Conservation (phyloP, 1,284 basidiomycete genomes). For the Tilletia horrida region DNA sequence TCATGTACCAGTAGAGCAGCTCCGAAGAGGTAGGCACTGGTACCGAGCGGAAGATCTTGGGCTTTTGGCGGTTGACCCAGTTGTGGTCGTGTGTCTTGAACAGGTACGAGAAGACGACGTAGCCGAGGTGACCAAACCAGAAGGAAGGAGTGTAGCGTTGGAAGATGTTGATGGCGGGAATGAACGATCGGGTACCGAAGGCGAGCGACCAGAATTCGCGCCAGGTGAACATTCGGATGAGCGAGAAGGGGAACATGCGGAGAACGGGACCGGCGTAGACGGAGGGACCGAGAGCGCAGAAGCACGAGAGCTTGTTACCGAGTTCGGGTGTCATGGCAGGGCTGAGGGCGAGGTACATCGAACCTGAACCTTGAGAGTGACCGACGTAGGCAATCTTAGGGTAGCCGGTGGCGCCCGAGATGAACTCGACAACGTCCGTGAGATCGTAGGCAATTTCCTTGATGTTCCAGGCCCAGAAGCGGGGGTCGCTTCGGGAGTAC, state of each 20-base stretch:
- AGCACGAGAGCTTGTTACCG: slow-evolving; percentile 47
- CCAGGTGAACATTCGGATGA: slow-evolving; percentile 47
- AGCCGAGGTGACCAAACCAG: slow-evolving; percentile 51
- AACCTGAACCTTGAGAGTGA: slow-evolving; percentile 52
- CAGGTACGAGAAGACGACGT: slow-evolving; percentile 50
- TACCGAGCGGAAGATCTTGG: slow-evolving; percentile 52
- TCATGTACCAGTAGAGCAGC: slow-evolving; percentile 54
- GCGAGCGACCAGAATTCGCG: slow-evolving; percentile 50
- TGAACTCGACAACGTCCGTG: slow-evolving; percentile 49
- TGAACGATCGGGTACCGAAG: slow-evolving; percentile 51
- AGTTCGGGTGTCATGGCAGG: slow-evolving; percentile 49
- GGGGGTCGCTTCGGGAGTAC: slow-evolving; percentile 46
- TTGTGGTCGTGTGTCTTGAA: slow-evolving; percentile 54
- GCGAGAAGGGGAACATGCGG: slow-evolving; percentile 49
- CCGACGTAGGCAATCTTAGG: slow-evolving; percentile 50
- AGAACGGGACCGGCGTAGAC: slow-evolving; percentile 52
- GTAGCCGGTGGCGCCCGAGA: slow-evolving; percentile 43
- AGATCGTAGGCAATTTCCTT: slow-evolving; percentile 53
- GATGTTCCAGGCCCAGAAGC: slow-evolving; percentile 55
- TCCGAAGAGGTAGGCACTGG: slow-evolving; percentile 49
- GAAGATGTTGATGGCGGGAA: slow-evolving; percentile 46
- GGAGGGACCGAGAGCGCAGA: slow-evolving; percentile 50
- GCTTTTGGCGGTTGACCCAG: slow-evolving; percentile 50
- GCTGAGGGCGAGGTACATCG: slow-evolving; percentile 52
- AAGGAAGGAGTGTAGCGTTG: slow-evolving; percentile 47